phyloP scores from a whole-genome alignment of 2,329 filamentous ascomycete species.

The Aspergillus versicolor region DNA sequence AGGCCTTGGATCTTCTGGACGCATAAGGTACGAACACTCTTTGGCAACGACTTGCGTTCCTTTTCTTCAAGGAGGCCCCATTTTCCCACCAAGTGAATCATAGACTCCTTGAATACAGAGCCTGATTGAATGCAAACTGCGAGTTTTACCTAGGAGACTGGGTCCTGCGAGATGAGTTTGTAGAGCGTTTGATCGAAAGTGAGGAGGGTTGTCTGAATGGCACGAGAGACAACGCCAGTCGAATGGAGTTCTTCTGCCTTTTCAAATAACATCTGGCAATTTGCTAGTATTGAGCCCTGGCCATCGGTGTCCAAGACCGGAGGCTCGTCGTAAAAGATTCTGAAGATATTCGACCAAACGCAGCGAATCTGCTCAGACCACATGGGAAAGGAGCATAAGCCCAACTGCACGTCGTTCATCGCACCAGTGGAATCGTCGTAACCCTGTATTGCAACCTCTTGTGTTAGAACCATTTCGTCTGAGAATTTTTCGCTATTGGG shows the following conservation, averaged over 20 bases:
- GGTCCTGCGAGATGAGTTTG: conserved; percentile 43
- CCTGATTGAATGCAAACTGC: conserved; percentile 47
- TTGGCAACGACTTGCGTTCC: conserved; percentile 19
- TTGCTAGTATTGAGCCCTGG: background rate
- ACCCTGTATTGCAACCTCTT: background rate
- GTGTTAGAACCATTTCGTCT: background rate
- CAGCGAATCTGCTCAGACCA: conserved; percentile 12
- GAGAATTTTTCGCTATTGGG: background rate
- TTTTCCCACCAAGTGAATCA: conserved; percentile 32
- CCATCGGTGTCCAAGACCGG: conserved; percentile 5
- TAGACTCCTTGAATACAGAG: conserved; percentile 34
- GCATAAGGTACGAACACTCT: conserved; percentile 22
- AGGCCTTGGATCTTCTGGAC: conserved; percentile 26
- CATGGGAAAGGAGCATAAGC: background rate
- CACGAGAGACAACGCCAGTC: conserved; percentile 41
- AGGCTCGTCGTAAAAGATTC: conserved; percentile 9
- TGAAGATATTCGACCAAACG: conserved; percentile 17
- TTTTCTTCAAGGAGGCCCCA: conserved; percentile 24
- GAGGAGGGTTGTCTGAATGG: conserved; percentile 50
- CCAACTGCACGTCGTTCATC: background rate
- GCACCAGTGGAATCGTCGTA: background rate
- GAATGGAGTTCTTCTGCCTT: conserved; percentile 50
- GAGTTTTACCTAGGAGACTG: conserved; percentile 48
- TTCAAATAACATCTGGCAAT: conserved; percentile 36
- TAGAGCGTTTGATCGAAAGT: conserved; percentile 46